Evolutionary conservation across 75 land plant genomes (phyloP).

Genomic region (Pinus tabuliformis): DNA sequence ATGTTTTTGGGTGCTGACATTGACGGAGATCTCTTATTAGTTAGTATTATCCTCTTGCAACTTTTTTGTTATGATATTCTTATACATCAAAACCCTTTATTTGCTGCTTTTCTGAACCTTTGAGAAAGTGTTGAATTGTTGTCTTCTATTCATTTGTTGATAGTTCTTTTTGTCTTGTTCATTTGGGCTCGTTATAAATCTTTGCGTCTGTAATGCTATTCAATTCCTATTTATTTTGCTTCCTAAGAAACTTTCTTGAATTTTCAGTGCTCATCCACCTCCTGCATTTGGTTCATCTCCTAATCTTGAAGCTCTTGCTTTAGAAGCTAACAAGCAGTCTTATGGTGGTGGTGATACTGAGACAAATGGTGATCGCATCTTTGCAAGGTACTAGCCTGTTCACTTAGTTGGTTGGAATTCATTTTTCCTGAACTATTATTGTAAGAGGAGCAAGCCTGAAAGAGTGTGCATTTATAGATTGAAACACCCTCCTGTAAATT

Average conservation of each 20-base stretch:
- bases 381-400: constrained; percentile 32
- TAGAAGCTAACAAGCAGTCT: constrained; percentile 54
- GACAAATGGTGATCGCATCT: constrained; percentile 23
- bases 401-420: not conserved
- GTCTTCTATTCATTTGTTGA: not conserved
- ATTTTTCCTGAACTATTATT: not conserved
- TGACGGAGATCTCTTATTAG: not conserved
- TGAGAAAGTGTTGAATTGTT: not conserved
- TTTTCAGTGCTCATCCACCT: constrained; percentile 69
- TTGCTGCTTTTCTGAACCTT: not conserved
- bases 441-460: not conserved
- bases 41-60: too few relatives aligned
- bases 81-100: too few relatives aligned
- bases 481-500: not conserved
- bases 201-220: not conserved
- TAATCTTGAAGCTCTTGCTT: constrained; percentile 86
- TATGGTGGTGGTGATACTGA: constrained; percentile 36
- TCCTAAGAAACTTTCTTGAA: not conserved
- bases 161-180: not conserved
- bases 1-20: not conserved
- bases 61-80: too few relatives aligned
- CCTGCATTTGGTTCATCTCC: constrained; percentile 96
- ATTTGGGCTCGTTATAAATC: not conserved
- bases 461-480: not conserved
- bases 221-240: not conserved